Conservation (phyloP, 768 basidiomycete species). For the Pleurotus tuber-regium region DNA sequence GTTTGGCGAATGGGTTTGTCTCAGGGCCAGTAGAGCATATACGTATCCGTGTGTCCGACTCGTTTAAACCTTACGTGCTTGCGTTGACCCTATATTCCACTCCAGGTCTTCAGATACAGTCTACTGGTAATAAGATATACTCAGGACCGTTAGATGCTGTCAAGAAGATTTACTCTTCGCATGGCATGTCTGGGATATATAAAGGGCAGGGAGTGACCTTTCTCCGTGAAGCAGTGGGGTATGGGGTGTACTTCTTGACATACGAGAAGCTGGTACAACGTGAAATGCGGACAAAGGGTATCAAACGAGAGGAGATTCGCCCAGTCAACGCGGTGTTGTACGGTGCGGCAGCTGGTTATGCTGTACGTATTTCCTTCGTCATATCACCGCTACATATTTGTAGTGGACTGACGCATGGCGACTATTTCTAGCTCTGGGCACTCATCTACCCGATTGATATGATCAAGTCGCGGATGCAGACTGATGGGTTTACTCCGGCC, state of each 20-base stretch:
- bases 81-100: constrained; percentile 5
- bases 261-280: constrained; percentile 92
- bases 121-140: constrained; percentile 72
- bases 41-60: constrained; percentile 73
- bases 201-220: constrained; percentile 93
- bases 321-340: constrained; percentile 79
- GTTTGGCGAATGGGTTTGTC: constrained; percentile 87
- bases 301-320: constrained; percentile 72
- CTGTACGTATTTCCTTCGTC: constrained; percentile 55
- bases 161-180: constrained; percentile 70
- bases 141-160: constrained; percentile 86
- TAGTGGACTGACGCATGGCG: constrained; percentile 6
- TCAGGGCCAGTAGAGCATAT: constrained; percentile 98
- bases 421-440: constrained; percentile 67
- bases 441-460: constrained; percentile 95
- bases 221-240: constrained; percentile 77
- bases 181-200: constrained; percentile 85
- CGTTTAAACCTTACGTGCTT: neutral
- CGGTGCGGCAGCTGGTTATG: constrained; percentile 91
- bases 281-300: constrained; percentile 73
- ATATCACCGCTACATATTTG: too few relatives aligned
- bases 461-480: constrained; percentile 96
- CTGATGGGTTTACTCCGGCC: constrained; percentile 77
- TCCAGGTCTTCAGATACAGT: constrained; percentile 88
- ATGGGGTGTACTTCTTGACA: constrained; percentile 85